A percentile compares a stretch with the other conserved stretches of the same genome.
Evolutionary conservation across 2,329 filamentous ascomycete genomes (phyloP).

Genomic region (Cladophialophora carrionii): DNA sequence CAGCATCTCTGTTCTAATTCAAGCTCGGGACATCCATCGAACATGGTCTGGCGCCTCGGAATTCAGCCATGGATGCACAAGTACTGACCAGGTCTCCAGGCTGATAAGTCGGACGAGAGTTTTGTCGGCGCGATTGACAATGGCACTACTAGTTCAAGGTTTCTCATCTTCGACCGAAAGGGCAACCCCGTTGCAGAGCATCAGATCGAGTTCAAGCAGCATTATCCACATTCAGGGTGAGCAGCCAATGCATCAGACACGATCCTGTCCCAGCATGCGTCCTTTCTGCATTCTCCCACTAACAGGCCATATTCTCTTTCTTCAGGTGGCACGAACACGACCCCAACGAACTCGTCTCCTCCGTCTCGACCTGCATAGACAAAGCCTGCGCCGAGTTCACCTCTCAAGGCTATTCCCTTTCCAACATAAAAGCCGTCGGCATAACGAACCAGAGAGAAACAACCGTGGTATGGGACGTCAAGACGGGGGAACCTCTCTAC

Average conservation of each 20-base stretch:
- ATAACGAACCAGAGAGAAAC: conserved; percentile 85
- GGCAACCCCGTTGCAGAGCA: conserved; percentile 74
- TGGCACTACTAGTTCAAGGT: conserved; percentile 79
- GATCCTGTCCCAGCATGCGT: neutral
- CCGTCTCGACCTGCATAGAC: conserved; percentile 72
- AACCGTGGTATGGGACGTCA: conserved; percentile 73
- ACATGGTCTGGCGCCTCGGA: conserved; percentile 12
- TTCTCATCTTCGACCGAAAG: conserved; percentile 76
- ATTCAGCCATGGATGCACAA: neutral
- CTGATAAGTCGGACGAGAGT: conserved; percentile 21
- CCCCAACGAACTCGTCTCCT: conserved; percentile 67
- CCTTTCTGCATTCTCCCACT: neutral
- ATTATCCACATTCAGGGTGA: conserved; percentile 77
- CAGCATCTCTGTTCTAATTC: conserved; percentile 9
- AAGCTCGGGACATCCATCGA: neutral
- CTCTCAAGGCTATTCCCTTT: conserved; percentile 62
- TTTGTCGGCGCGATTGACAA: conserved; percentile 82
- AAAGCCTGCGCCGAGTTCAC: conserved; percentile 67
- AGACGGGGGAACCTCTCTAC: conserved; percentile 71
- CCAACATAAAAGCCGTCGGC: conserved; percentile 69
- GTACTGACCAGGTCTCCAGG: conserved; percentile 16
- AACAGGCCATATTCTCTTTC: conserved; percentile 6
- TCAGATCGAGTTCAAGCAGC: conserved; percentile 78
- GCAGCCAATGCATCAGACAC: conserved; percentile 36
- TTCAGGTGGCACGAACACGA: conserved; percentile 79